These are phyloP conservation scores for Boletus subparvulus DNA, from an alignment of 768 basidiomycete genomes.

Conservation along the genomic window DNA sequence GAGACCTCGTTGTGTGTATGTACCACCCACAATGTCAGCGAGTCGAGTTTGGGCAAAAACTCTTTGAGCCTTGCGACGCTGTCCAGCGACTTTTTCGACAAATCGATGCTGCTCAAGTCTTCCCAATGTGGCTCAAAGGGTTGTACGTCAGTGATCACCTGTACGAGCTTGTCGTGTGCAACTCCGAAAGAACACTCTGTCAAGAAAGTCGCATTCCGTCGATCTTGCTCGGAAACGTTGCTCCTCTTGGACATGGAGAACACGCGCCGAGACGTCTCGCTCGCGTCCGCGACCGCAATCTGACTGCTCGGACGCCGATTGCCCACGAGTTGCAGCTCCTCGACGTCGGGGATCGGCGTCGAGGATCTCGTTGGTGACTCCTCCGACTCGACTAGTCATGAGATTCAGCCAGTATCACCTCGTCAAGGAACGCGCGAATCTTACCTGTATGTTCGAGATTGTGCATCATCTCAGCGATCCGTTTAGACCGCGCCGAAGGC, in stretches of 20 bases:
- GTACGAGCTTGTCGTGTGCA: conserved; percentile 86
- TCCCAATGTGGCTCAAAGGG: conserved; percentile 98
- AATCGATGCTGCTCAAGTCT: conserved; percentile 66
- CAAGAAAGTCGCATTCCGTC: conserved; percentile 65
- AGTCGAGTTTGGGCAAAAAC: conserved; percentile 80
- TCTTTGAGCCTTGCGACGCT: conserved; percentile 78
- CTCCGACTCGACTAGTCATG: conserved; percentile 33
- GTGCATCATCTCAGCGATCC: conserved; percentile 79
- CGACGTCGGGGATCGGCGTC: conserved; percentile 43
- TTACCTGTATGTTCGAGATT: conserved; percentile 69
- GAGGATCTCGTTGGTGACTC: conserved; percentile 59
- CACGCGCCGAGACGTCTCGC: conserved; percentile 36
- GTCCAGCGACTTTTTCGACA: conserved; percentile 59
- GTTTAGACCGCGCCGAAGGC: conserved; percentile 70
- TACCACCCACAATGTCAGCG: conserved; percentile 67
- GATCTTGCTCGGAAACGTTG: conserved; percentile 34
- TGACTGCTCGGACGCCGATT: conserved; percentile 41
- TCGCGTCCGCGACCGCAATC: conserved; percentile 22
- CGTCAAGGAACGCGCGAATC: conserved; percentile 29
- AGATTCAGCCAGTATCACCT: conserved; percentile 1
- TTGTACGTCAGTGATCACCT: conserved; percentile 91
- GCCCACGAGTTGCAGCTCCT: conserved; percentile 49
- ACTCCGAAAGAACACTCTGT: conserved; percentile 97
- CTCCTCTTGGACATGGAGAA: conserved; percentile 47
- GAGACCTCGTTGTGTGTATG: neutral